Base-by-base conservation (phyloP, 805 yeast species). In the Saccharomycopsis amapae region DNA sequence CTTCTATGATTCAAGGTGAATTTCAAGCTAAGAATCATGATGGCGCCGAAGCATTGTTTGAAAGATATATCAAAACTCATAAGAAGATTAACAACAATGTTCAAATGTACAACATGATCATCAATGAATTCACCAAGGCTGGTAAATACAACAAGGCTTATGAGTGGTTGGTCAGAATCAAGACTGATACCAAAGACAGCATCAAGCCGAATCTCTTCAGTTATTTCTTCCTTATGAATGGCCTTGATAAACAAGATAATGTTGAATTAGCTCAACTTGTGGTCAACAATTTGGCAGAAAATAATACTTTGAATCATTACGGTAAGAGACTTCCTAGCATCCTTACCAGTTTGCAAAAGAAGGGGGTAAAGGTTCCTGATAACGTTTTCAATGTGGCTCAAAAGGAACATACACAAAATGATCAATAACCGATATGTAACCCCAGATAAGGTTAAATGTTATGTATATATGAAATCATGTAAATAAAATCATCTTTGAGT, bases 201-300 rank as follows among this genome's bases (percentile, higher is more conserved):
- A 7, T 20, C 4, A 15, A 22, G 36, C 78, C 80, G n/a, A 76
- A 76, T 56, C 57, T 62, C 48, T 76, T 55, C 63, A 73, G 80
- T 4, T 76, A 57, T 58, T 75, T 64, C 58, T 75, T 61, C 59
- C 55, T 76, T 53, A 55, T 76, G 43, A 60, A 57, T 37, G 68
- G 68, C 53, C 73, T 67, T 40, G 41, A 57, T 31, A 58, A 58
- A 33, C 55, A 56, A 30, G 59, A 62, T 23, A 66, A 72, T 49
- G 44, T 41, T 19, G 58, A 56, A 10, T 58, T 60, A 39, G 54
- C 67, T 19, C 65, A 67, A 48, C 58, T 50, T 49, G 56, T 72
- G 15, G 50, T 76, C 4, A 19, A 42, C 17, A 13, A 13, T 12
- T 34, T 42, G 45, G 19, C 22, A 3, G 23, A 6, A 6, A 9